Evolutionary conservation across 805 yeast species (phyloP), one percentile per base, ranked within the genome.

Genomic region (Nakazawaea siamensis): DNA sequence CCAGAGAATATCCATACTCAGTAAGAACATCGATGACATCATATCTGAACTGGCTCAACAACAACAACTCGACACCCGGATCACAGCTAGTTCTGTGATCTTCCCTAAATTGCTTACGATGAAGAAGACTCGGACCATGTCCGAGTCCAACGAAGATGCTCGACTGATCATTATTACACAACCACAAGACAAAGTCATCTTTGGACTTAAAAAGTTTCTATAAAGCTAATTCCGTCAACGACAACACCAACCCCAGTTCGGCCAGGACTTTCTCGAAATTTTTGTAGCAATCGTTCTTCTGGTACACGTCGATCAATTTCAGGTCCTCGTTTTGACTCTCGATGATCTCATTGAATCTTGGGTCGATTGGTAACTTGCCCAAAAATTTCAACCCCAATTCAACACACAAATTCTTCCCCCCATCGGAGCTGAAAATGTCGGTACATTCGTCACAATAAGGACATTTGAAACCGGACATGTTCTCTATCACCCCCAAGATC

Each of bases 401-500:
- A 20, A 64, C 59, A n/a, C 96, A 80, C 31, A 92, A 60, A 12
- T 57, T 60, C 45, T 68, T 55, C 2, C 99, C 99, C 18, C 99
- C 99, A 7, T 97, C 98, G 34, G 81, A 73, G 45, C 92, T 84
- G 54, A 92, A 92, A 17, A 92, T 83, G 53, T 88, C 79, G 3
- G 97, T 87, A 52, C 90, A 80, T 51, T 90, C 97, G 1, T 80
- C 73, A 54, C 99, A 92, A 53, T 76, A 75, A 0, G 98, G 98
- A 53, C 99, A 92, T 4, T 87, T 76, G 50, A 84, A 92, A 1
- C 99, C 99, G 33, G 94, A 77, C 98, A 92, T 90, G 50, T 92
- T 92, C 54, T 92, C 99, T 8, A 92, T 73, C 3, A 92, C 72
- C 0, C 99, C 99, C 37, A 92, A 53, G 1, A 90, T 71, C 18